Evolutionary conservation across 352 stramenopile species (phyloP), one percentile per base, ranked within the genome.

Genomic region (Pythium vanterpoolii): DNA sequence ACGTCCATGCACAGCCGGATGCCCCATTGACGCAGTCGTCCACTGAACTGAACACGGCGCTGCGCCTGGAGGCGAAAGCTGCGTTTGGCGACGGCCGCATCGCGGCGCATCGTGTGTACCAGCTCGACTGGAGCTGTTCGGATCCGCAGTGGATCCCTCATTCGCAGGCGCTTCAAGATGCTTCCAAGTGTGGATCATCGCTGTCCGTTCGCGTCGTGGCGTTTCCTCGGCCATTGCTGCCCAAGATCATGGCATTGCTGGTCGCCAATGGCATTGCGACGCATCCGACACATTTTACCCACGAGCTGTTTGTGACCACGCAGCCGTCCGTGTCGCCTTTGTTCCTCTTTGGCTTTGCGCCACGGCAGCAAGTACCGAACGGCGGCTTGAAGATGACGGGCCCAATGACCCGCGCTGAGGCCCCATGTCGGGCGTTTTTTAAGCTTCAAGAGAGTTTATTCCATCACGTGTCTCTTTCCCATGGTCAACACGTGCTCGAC

Each of bases 371-470:
- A 8, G 8, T 31, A 26, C 3, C 3, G n/a, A 4, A 24, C 10
- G 36, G 40, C 30, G 14, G 7, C 5, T 5, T 28, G 9, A 39
- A 3, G 16, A 14, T 23, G 5, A 33, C 19, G 23, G 21, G 18
- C 40, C 52, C 51, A n/a, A 26, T 23, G 19, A 49, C 71, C 6
- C 44, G 61, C 14, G 62, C 62, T 4, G 60, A 77, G 14, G 70
- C 74, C 0, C 77, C 77, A 4, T 83, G 74, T 44, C 71, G 74
- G 2, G 77, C 77, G 3, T 85, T 76, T 49, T 83, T 79, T 64
- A 85, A 87, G 62, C 64, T 87, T 51, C 39, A 75, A 21, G 77
- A 87, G 62, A 69, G 62, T 52, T 54, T 84, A 11, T 44, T 21
- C n/a, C 48, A 71, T 34, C 39, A 76, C 50, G 56, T 78, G 8